Evolutionary conservation across 2,329 filamentous ascomycete genomes (phyloP), one percentile per base, ranked within the genome.

Genomic region (Kalmusia sp.): DNA sequence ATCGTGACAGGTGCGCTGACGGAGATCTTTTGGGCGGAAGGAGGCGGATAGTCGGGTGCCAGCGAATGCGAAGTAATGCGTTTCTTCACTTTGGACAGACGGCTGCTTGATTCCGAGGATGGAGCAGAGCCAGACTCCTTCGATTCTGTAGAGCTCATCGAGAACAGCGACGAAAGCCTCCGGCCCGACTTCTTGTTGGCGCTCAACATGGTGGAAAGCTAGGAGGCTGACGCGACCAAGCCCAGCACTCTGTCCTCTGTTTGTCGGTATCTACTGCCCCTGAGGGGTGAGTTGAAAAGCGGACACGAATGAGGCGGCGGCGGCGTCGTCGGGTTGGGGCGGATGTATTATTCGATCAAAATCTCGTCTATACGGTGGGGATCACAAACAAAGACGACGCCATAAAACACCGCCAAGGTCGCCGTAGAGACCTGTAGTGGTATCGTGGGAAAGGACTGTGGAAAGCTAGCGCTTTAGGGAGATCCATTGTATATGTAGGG

Each of bases 121-220:
- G 63, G 51, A 14, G 54, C 45, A 21, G 69, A 64, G n/a, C 45
- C 54, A 28, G 58, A 41, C 19, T 62, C 63, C 14, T 50, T 28
- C 2, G 58, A 30, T 34, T 25, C 43, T 57, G 62, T 59, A 11
- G 64, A 64, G 14, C 60, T 61, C 34, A 61, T 47, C 11, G 64
- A 70, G 52, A 74, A 71, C 25, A 73, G 51, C 37, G 70, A 71
- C 46, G 70, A 73, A 49, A 74, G 64, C 55, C 71, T 57, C 40
- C 61, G 60, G 58, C 57, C 65, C n/a, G 69, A 62, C 45, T 65
- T 66, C 58, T 70, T 73, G 61, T 67, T 70, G 49, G 67, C 57
- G 35, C 15, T 34, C 62, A 68, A 40, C 57, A 64, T 64, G 24
- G 35, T 34, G 35, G 19, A 14, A 33, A 37, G 30, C 12, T 25